Percentiles rank a stretch among this genome's conserved stretches.
These are phyloP conservation scores for Monilinia polystroma DNA, from an alignment of 2,329 filamentous ascomycete genomes.

Conservation along the genomic window DNA sequence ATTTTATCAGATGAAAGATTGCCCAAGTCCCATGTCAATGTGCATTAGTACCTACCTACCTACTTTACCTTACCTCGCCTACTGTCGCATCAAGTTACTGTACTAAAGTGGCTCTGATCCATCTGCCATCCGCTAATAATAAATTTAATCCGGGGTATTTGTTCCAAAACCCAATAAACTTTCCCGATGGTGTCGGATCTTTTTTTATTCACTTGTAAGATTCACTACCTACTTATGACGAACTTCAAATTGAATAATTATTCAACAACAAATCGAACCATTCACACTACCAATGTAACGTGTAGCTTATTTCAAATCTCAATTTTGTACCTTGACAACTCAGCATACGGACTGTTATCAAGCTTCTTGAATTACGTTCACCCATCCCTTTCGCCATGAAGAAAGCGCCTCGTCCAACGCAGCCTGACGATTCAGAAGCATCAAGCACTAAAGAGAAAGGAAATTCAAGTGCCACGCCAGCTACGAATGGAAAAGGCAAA, in stretches of 20 bases:
- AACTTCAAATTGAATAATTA: constrained; percentile 3
- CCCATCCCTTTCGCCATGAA: constrained; percentile 2
- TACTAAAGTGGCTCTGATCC: constrained; percentile 11
- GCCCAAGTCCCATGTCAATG: too few relatives aligned
- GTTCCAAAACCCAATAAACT: constrained; percentile 1
- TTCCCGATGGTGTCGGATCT: constrained; percentile 6
- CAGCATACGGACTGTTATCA: neutral
- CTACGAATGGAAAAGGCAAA: constrained; percentile 38
- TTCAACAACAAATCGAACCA: neutral
- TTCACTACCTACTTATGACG: constrained; percentile 1
- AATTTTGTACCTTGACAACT: neutral
- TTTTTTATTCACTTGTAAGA: constrained; percentile 8
- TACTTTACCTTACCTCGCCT: too few relatives aligned
- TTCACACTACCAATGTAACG: constrained; percentile 1
- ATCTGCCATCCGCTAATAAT: too few relatives aligned
- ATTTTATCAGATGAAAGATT: too few relatives aligned
- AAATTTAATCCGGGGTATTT: too few relatives aligned
- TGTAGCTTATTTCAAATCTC: too few relatives aligned
- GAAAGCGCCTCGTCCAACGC: constrained; percentile 33
- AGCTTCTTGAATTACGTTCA: neutral
- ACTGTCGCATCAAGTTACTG: too few relatives aligned
- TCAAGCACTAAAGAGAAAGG: constrained; percentile 42
- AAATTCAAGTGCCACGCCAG: constrained; percentile 27
- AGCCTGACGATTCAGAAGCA: constrained; percentile 41
- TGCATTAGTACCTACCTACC: too few relatives aligned